Conservation (phyloP, 768 basidiomycete species). For the Kwoniella pini region DNA sequence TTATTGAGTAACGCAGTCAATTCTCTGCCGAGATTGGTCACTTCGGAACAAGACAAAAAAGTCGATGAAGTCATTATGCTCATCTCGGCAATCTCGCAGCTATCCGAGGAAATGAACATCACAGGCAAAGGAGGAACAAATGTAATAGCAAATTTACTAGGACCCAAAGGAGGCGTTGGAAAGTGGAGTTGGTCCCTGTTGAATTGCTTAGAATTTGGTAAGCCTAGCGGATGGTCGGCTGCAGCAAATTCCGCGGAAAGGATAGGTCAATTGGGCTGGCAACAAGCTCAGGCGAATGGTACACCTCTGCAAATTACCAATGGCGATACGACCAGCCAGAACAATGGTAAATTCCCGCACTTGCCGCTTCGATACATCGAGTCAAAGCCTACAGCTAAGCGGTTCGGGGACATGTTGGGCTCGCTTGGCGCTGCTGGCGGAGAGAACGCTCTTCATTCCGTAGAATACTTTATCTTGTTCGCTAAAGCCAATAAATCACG, state of each 20-base stretch:
- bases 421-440: conserved; percentile 70
- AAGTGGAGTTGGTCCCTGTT: conserved; percentile 89
- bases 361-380: conserved; percentile 47
- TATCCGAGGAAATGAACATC: background rate
- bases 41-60: conserved; percentile 70
- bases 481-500: conserved; percentile 61
- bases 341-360: conserved; percentile 27
- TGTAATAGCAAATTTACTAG: conserved; percentile 62
- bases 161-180: conserved; percentile 79
- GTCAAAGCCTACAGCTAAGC: conserved; percentile 52
- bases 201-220: conserved; percentile 77
- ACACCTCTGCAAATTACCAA: background rate
- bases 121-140: conserved; percentile 14
- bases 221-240: conserved; percentile 42
- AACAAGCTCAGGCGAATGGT: conserved; percentile 9
- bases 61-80: conserved; percentile 69
- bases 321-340: background rate
- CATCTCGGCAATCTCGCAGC: conserved; percentile 68
- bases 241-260: conserved; percentile 13
- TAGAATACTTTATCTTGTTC: conserved; percentile 76
- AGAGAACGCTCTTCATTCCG: conserved; percentile 65
- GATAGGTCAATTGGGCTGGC: conserved; percentile 40
- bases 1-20: conserved; percentile 67
- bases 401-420: conserved; percentile 72
- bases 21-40: conserved; percentile 70